Base-by-base conservation (phyloP, 805 yeast species). In the Candida sonorensis region DNA sequence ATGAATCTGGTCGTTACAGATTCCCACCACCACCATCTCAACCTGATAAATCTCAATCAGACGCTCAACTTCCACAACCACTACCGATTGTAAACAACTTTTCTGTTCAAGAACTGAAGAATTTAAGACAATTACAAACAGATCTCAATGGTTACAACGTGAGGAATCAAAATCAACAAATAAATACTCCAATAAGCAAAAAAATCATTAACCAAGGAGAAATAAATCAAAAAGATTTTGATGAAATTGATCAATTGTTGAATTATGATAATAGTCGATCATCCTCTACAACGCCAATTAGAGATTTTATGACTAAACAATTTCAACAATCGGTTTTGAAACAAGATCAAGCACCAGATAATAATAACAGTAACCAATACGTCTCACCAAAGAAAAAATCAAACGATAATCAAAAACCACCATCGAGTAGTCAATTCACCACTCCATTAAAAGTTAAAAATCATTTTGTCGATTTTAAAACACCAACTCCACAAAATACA, bases 1-100 rank as follows among this genome's bases (percentile, higher is more conserved):
- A 59, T 33, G 56, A 53, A 26, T 74, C 75, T 4, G 62, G 55
- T n/a, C 53, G 65, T 3, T 77, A 72, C 53, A 76, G 69, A 49
- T 77, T 77, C 43, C 84, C 83, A 1, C 37, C 42, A 10, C 61
- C 6, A 5, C 8, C 12, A 6, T 10, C 67, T 4, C 56, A 64
- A 5, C 46, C 51, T 7, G n/a, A n/a, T n/a, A n/a, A n/a, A n/a
- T n/a, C n/a, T n/a, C n/a, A n/a, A n/a, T n/a, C n/a, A n/a, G n/a
- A n/a, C n/a, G n/a, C n/a, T n/a, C n/a, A n/a, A n/a, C n/a, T n/a
- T n/a, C n/a, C n/a, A n/a, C n/a, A n/a, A n/a, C 42, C 48, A 9
- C 40, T 56, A 5, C 51, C 60, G 0, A 38, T 33, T 7, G 38
- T 38, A 33, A 40, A 41, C 26, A 49, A 42, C 22, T 68, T 55